Base-by-base conservation (phyloP, 2,329 filamentous ascomycete genomes). In the Alternaria panax region DNA sequence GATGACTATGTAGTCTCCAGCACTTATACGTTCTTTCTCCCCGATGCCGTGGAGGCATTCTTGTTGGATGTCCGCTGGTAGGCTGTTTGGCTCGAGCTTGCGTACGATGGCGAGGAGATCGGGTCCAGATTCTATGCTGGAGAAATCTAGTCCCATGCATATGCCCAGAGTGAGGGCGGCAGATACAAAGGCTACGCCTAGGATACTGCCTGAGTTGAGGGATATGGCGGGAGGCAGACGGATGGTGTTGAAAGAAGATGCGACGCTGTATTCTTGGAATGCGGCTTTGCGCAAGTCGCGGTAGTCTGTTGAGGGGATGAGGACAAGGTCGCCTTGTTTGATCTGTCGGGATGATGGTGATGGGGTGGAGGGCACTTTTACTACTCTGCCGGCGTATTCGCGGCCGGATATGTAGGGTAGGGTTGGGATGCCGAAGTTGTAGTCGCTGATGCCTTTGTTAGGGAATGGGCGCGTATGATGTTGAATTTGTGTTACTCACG, bases 261-360 rank as follows among this genome's bases (percentile, higher is more conserved):
- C 85, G 4, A 91, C 82, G 18, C 86, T 86, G 65, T 90, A 92
- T 71, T 91, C 81, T 74, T 92, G 90, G 71, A 88, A 92, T 1
- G 88, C 87, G 1, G 88, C 88, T 75, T 92, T 92, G 32, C 90
- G 84, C 20, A 87, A 81, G 68, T 92, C 90, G 16, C 90, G 85
- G 70, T 92, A 92, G 77, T 92, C 90, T 28, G 90, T 92, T 0
- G 89, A 91, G 14, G 90, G 87, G n/a, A 86, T 86, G 32, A 90
- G 83, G 9, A 82, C 80, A 32, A 71, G 18, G 32, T 74, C 71
- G 27, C 71, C 71, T 32, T 65, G 36, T 51, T 81, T 80, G 22
- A 91, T 79, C 48, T 4, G 18, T 4, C 87, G 83, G 2, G 82
- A 83, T 12, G 82, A 83, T 12, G 28, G 2, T 24, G 20, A 47